Base-by-base conservation (phyloP, 306 rosid species). In the Cercis canadensis region DNA sequence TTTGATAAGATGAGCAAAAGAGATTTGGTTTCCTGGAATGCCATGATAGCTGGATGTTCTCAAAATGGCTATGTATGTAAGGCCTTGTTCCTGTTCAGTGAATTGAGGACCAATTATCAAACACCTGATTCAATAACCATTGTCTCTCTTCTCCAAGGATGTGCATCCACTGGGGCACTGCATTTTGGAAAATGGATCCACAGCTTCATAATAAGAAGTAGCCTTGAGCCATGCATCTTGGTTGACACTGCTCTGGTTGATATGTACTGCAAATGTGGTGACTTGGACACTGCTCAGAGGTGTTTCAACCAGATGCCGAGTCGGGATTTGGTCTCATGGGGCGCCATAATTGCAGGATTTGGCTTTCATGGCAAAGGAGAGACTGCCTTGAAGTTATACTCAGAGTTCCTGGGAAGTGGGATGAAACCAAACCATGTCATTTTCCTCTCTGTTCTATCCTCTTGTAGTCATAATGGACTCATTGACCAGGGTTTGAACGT, bases 21-120 rank as follows among this genome's bases (percentile, higher is more conserved):
- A 70, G 96, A 90, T 73, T 82, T 88, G 77, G 92, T 90, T 75
- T 84, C 94, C 47, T 90, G 96, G 94, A 90, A 90, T 61, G 94
- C 92, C 0, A 82, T 88, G 40, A 73, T 90, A 49, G 73, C 81
- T 52, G 94, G 87, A 40, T 86, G 84, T 73, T 81, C 90, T 68
- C 96, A 86, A 79, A 87, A 82, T 62, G 96, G 96, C 8, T 46
- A 72, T 72, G 39, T 87, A 15, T 18, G 57, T 4, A 60, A 87
- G 55, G 94, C 87, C 10, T 78, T 87, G 73, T 46, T 57, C 39
- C 83, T 87, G 63, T 87, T 90, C 61, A 78, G 78, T 13, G 74
- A 86, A 75, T 86, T 87, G 96, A 86, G 83, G 75, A 15, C 46
- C 39, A 49, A 73, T 60, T 81, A 73, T 66, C 90, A 54, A 71